These are phyloP conservation scores for Sanghuangporus sanghuang DNA, from an alignment of 1,284 basidiomycete genomes.

Conservation along the genomic window DNA sequence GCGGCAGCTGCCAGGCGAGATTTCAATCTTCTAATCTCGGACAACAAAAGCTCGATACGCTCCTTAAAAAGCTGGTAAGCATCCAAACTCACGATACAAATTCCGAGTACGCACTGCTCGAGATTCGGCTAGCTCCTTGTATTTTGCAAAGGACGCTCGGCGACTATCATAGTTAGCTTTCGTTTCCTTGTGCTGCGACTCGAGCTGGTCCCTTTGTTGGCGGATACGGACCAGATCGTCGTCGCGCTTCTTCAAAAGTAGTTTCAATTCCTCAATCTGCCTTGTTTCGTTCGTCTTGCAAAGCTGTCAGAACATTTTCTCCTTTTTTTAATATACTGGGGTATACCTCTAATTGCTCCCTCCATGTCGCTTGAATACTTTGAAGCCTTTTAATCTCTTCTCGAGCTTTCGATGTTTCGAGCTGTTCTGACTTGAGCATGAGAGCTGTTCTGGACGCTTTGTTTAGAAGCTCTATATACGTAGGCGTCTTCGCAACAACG, in stretches of 20 bases:
- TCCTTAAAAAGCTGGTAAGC: conserved; percentile 42
- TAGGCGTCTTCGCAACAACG: conserved; percentile 38
- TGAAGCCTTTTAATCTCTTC: conserved; percentile 22
- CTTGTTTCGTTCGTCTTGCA: conserved; percentile 42
- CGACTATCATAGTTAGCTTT: conserved; percentile 65
- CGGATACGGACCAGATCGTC: conserved; percentile 73
- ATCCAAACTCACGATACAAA: conserved; percentile 16
- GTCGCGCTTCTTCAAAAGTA: conserved; percentile 60
- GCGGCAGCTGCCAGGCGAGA: conserved; percentile 71
- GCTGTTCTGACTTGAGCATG: conserved; percentile 37
- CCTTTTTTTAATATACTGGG: no score
- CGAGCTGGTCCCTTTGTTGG: conserved; percentile 74
- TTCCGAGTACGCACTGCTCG: conserved; percentile 46
- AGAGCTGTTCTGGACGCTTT: conserved; percentile 39
- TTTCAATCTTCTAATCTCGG: conserved; percentile 75
- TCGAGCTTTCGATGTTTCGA: conserved; percentile 22
- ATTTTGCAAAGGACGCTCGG: conserved; percentile 61
- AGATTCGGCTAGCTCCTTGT: conserved; percentile 66
- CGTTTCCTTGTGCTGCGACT: conserved; percentile 69
- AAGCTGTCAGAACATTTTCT: background rate
- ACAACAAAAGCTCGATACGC: conserved; percentile 67
- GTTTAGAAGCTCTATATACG: conserved; percentile 45
- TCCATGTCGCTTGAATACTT: conserved; percentile 38
- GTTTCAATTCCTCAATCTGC: conserved; percentile 50
- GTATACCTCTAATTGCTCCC: conserved; percentile 41